Base-by-base conservation (phyloP, 768 basidiomycete species). In the Termitomyces sp. region DNA sequence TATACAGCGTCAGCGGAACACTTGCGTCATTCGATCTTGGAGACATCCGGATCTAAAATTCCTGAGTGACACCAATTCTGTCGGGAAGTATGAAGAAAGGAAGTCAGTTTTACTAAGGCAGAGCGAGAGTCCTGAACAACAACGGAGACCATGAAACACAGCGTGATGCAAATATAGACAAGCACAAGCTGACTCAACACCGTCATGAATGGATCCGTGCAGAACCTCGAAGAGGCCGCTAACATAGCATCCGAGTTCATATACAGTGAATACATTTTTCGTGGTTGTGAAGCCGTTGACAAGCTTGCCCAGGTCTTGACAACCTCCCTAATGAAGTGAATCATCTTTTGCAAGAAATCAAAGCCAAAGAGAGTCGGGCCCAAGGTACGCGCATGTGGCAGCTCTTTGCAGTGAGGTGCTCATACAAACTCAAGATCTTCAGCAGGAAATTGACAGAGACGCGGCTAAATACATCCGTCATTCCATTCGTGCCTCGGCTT, bases 181-280 rank as follows among this genome's bases (percentile, higher is more conserved):
- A 52, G 56, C 18, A 52, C n/a, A 28, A 47, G 45, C 54, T 59
- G 60, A 58, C 38, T 58, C 41, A 52, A 53, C 63, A 38, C 56
- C 45, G 47, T 35, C 28, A 72, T 73, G 66, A 70, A 67, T 47
- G 60, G 68, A 43, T 62, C 63, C 9, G 62, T 64, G n/a, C 76
- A 77, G 54, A 79, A 77, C 61, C 60, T 78, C 36, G 82, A 83
- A 63, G 82, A 83, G 64, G 82, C 81, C 0, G 75, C 79, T 2
- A 79, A 75, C 52, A 72, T 83, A 36, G 79, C 80, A 16, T 74
- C 78, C 1, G 82, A 83, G 66, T 83, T 79, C 68, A 79, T 83
- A 46, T 81, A 82, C 67, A 81, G 82, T 80, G 33, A 40, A 76
- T 66, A 20, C 14, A 35, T 6, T 8, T 8, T 32, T 47, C 20